Evolutionary conservation across 108 stramenopile species (phyloP).

Genomic region (Bacterosira constricta): DNA sequence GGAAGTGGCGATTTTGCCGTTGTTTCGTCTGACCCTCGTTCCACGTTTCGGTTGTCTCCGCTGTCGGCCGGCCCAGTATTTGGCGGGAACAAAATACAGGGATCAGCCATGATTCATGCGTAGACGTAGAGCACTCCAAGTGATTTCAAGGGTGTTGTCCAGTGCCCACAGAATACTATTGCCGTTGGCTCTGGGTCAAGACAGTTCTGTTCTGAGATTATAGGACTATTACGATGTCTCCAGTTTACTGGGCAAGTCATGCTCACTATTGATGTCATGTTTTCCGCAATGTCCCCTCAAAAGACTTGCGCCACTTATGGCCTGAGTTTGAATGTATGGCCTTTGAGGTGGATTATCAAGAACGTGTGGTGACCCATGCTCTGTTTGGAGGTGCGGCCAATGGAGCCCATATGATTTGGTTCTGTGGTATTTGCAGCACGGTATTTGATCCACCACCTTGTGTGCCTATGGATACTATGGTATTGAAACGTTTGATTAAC

Average conservation of each 20-base stretch:
- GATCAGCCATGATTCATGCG: no score
- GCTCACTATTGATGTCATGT: neutral
- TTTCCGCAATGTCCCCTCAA: neutral
- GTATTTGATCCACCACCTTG: neutral
- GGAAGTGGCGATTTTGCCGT: no score
- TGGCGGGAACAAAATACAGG: no score
- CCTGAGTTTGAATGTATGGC: neutral
- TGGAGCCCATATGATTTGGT: neutral
- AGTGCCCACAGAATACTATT: neutral
- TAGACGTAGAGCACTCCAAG: no score
- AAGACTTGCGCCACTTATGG: neutral
- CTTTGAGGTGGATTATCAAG: neutral
- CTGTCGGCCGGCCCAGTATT: no score
- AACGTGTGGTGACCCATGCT: neutral
- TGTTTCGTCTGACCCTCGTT: no score
- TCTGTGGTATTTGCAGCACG: neutral
- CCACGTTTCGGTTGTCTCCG: no score
- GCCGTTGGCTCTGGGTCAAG: neutral
- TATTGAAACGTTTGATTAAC: neutral
- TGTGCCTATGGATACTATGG: neutral
- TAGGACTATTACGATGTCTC: neutral
- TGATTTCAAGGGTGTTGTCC: neutral
- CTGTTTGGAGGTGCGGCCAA: neutral
- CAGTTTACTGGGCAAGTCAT: neutral
- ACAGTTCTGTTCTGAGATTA: neutral